Evolutionary conservation across 2,329 filamentous ascomycete genomes (phyloP).

Genomic region (Hymenoscyphus repandus): DNA sequence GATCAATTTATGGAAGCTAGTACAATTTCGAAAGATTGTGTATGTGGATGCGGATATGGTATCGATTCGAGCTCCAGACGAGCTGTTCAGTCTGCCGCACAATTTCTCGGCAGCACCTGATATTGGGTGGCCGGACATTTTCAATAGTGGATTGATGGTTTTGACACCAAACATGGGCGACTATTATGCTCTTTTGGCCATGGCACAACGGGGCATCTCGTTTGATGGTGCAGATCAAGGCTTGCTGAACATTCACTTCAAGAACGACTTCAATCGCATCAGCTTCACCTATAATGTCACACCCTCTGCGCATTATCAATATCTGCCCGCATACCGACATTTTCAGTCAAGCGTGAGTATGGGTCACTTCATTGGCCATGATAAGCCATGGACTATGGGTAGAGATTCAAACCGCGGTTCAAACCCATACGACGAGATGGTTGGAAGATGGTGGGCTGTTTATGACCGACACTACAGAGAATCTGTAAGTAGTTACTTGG

Average conservation of each 20-base stretch:
- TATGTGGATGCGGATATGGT: constrained; percentile 94
- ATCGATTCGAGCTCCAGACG: constrained; percentile 84
- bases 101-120: constrained; percentile 75
- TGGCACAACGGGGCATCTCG: constrained; percentile 82
- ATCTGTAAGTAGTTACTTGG: constrained; percentile 36
- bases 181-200: constrained; percentile 76
- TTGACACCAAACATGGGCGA: constrained; percentile 80
- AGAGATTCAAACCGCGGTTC: constrained; percentile 48
- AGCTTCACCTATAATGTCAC: constrained; percentile 98
- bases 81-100: constrained; percentile 68
- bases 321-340: constrained; percentile 89
- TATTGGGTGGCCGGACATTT: constrained; percentile 95
- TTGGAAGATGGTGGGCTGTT: constrained; percentile 88
- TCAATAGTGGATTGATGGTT: constrained; percentile 98
- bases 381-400: constrained; percentile 81
- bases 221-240: constrained; percentile 98
- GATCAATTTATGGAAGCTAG: constrained; percentile 88
- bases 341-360: constrained; percentile 85
- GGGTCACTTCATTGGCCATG: constrained; percentile 88
- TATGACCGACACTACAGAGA: constrained; percentile 79
- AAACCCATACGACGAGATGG: constrained; percentile 74
- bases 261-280: constrained; percentile 75
- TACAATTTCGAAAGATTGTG: constrained; percentile 85
- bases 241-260: constrained; percentile 90
- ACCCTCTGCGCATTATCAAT: constrained; percentile 94